Percentiles rank a stretch among this genome's conserved stretches.
Evolutionary conservation across 768 basidiomycete genomes (phyloP).

Genomic region (Tulasnella sp.): DNA sequence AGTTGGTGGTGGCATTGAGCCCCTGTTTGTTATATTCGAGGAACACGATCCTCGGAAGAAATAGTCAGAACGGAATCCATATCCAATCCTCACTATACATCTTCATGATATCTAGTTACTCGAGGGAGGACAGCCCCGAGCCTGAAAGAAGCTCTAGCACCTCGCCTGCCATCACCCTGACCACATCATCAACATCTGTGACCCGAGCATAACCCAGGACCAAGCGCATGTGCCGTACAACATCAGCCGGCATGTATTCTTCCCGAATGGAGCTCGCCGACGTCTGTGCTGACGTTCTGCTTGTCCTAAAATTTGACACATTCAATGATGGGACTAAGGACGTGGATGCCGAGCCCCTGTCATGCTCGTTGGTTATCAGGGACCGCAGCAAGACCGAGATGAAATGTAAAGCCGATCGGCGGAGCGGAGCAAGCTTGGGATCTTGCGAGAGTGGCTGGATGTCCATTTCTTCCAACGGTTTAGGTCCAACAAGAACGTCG

Average conservation of each 20-base stretch:
- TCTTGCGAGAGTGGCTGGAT: constrained; percentile 45
- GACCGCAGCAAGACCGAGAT: constrained; percentile 58
- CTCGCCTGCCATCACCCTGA: constrained; percentile 68
- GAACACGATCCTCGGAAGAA: too few relatives aligned
- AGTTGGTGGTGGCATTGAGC: too few relatives aligned
- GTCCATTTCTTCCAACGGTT: constrained; percentile 33
- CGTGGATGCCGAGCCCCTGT: constrained; percentile 19
- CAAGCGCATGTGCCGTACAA: constrained; percentile 41
- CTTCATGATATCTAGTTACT: too few relatives aligned
- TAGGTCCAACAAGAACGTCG: not conserved
- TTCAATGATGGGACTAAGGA: not conserved
- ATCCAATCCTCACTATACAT: too few relatives aligned
- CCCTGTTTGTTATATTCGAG: too few relatives aligned
- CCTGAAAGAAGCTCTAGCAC: constrained; percentile 34
- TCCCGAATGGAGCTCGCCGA: constrained; percentile 10
- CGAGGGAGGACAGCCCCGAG: too few relatives aligned
- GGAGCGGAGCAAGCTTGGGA: constrained; percentile 63
- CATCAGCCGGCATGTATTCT: constrained; percentile 28
- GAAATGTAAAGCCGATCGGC: constrained; percentile 81
- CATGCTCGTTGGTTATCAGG: constrained; percentile 41
- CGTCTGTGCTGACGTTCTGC: not conserved
- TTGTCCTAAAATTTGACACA: not conserved
- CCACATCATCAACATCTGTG: constrained; percentile 61
- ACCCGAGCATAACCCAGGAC: constrained; percentile 58
- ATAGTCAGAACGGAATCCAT: too few relatives aligned